A percentile compares a stretch with the other conserved stretches of the same genome.
Evolutionary conservation across 2,329 filamentous ascomycete species (phyloP).

Genomic region (Acephala macrosclerotiorum): DNA sequence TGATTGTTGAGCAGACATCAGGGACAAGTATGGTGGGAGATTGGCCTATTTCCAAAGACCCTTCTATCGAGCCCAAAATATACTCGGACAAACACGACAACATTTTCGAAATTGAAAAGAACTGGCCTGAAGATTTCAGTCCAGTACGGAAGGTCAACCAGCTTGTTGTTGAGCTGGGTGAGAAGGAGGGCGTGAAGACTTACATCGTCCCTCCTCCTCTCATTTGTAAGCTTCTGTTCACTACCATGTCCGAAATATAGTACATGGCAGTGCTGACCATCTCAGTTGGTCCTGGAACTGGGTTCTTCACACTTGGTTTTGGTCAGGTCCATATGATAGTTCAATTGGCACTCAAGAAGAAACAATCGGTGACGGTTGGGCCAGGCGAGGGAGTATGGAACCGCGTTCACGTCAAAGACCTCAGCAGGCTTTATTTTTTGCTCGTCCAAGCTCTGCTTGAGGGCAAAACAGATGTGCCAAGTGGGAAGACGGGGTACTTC

Average conservation of each 20-base stretch:
- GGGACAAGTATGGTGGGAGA: slow-evolving; percentile 54
- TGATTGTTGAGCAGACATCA: slow-evolving; percentile 43
- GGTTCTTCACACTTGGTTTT: slow-evolving; percentile 49
- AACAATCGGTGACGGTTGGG: slow-evolving; percentile 46
- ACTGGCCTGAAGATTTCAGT: slow-evolving; percentile 46
- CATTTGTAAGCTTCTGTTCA: slow-evolving; percentile 45
- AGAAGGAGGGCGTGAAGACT: slow-evolving; percentile 51
- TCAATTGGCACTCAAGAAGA: slow-evolving; percentile 42
- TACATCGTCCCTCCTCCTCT: slow-evolving; percentile 54
- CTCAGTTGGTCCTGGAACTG: slow-evolving; percentile 50
- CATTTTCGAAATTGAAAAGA: slow-evolving; percentile 51
- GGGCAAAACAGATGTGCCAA: slow-evolving; percentile 42
- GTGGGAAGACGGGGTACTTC: slow-evolving; percentile 49
- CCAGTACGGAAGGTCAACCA: slow-evolving; percentile 54
- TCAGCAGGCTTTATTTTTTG: slow-evolving; percentile 51
- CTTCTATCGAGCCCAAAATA: slow-evolving; percentile 40
- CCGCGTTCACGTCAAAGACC: slow-evolving; percentile 54
- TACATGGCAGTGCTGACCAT: background rate
- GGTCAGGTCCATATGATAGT: slow-evolving; percentile 50
- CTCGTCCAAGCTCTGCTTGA: slow-evolving; percentile 45
- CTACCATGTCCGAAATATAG: background rate
- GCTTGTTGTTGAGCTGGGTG: slow-evolving; percentile 49
- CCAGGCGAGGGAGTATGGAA: slow-evolving; percentile 49
- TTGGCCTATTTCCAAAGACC: slow-evolving; percentile 46
- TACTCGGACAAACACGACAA: slow-evolving; percentile 53